Conservation (phyloP, 495 filamentous ascomycete genomes). For the Schizothecium vesticola region DNA sequence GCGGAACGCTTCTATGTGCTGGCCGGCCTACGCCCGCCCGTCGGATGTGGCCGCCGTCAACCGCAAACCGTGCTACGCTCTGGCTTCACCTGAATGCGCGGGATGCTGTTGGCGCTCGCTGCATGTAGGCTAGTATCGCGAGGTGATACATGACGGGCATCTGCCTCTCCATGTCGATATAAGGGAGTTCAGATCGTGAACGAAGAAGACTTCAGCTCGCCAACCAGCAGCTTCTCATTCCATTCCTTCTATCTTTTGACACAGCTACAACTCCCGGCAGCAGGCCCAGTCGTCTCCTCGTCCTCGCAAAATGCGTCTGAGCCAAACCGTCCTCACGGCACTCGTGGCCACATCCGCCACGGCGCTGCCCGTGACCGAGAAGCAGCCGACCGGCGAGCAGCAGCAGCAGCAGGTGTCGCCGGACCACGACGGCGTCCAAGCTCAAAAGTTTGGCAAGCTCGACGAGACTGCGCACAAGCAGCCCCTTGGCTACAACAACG, state of each 20-base stretch:
- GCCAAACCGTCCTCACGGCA: slow-evolving; percentile 14
- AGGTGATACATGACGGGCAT: neutral
- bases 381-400: neutral
- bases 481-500: neutral
- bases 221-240: neutral
- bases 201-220: neutral
- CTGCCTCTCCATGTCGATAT: neutral
- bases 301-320: slow-evolving; percentile 20
- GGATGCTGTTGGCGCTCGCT: neutral
- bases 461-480: neutral
- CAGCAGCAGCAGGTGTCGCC: neutral
- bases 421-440: neutral
- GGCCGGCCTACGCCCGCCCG: neutral
- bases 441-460: neutral
- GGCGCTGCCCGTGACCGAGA: slow-evolving; percentile 11
- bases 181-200: neutral
- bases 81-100: neutral
- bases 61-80: neutral
- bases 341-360: slow-evolving; percentile 16
- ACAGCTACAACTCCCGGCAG: neutral
- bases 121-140: neutral
- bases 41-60: neutral
- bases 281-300: neutral
- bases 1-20: neutral
- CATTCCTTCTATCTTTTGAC: neutral